phyloP scores from a whole-genome alignment of 495 filamentous ascomycete species.

The Aspergillus mulundensis region DNA sequence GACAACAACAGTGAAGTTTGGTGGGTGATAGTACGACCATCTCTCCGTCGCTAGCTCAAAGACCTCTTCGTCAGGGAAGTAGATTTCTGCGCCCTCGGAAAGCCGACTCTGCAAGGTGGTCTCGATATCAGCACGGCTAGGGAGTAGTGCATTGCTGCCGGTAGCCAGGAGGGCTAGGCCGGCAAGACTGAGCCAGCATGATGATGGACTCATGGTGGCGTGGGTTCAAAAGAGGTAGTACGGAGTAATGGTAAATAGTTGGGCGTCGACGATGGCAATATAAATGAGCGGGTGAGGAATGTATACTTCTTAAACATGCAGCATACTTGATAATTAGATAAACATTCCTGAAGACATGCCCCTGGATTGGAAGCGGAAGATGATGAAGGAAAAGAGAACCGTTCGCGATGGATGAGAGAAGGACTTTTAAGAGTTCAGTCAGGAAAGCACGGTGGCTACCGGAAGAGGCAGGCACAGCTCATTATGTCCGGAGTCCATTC shows the following conservation, averaged over 20 bases:
- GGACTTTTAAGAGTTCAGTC: neutral
- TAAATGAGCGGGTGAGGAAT: neutral
- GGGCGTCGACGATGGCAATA: neutral
- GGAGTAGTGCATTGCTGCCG: neutral
- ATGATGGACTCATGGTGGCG: neutral
- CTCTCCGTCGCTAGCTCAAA: constrained; percentile 8
- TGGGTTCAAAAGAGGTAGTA: neutral
- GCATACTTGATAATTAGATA: neutral
- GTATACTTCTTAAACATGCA: constrained; percentile 4
- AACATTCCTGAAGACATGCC: neutral
- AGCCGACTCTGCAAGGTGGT: neutral
- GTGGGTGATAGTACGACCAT: constrained; percentile 9
- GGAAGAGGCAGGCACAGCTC: neutral
- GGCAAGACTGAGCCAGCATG: constrained; percentile 1
- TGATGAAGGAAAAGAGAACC: neutral
- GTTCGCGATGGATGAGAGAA: neutral
- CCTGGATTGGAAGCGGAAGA: neutral
- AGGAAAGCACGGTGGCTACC: neutral
- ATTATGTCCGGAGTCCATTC: neutral
- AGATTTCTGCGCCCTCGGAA: constrained; percentile 6
- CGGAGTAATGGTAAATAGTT: neutral
- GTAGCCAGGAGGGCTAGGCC: neutral
- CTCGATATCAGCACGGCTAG: neutral
- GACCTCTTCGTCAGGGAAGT: neutral
- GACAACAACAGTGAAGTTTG: constrained; percentile 15